phyloP scores from a whole-genome alignment of 2,329 filamentous ascomycete species.

The Pseudogymnoascus sp. region DNA sequence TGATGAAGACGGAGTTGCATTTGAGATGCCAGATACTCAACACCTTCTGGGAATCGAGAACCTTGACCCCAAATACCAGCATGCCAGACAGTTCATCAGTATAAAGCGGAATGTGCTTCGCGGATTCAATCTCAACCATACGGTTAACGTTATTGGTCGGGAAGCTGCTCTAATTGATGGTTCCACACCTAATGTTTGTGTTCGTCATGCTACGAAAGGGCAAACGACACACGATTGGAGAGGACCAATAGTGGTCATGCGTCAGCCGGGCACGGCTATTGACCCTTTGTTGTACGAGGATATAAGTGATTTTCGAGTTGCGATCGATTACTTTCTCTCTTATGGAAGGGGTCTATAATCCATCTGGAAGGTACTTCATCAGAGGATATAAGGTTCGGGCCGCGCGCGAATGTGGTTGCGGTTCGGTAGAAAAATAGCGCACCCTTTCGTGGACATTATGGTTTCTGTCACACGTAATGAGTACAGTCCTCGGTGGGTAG shows the following conservation, averaged over 20 bases:
- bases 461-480: neutral
- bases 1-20: neutral
- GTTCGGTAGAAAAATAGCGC: no score
- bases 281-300: slow-evolving; percentile 5
- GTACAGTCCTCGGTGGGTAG: no score
- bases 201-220: neutral
- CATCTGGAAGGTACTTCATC: neutral
- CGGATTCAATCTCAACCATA: neutral
- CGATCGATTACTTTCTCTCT: slow-evolving; percentile 4
- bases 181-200: neutral
- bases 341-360: neutral
- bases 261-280: neutral
- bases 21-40: neutral
- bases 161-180: neutral
- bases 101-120: neutral
- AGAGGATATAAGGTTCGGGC: neutral
- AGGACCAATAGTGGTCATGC: neutral
- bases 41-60: neutral
- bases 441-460: neutral
- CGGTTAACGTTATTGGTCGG: neutral
- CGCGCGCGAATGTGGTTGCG: neutral
- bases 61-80: neutral
- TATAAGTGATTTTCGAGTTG: slow-evolving; percentile 10
- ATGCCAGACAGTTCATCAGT: neutral
- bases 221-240: neutral